Evolutionary conservation across 2,329 filamentous ascomycete genomes (phyloP), one percentile per base, ranked within the genome.

Genomic region (Emmonsiellopsis sp.): DNA sequence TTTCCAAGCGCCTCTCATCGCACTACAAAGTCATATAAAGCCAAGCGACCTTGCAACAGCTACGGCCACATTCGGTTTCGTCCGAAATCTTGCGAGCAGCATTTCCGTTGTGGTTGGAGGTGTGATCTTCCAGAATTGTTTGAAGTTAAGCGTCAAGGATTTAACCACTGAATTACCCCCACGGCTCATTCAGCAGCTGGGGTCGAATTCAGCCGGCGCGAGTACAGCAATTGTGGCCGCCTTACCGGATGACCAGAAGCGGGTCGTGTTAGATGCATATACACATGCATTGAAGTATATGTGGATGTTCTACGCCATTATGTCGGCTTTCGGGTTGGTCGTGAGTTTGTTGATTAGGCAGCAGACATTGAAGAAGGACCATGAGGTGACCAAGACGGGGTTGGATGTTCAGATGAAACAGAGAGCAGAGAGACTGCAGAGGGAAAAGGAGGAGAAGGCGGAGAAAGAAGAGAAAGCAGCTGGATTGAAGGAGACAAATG

Each of bases 1-100:
- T 61, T 82, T 84, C 64, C 81, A 84, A 63, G 69, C 78, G 0
- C 82, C 81, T 0, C 71, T 85, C 27, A 77, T 85, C 39, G 79
- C 80, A 0, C 74, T 87, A 3, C 85, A 88, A 60, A 76, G 79
- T 4, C 78, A 77, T 9, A 79, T 86, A 40, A 71, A 75, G 14
- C 77, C 76, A 8, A 67, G 73, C 10, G 83, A 86, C 54, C 79
- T 84, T 51, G 82, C 81, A 2, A 77, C 80, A 1, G 83, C 80
- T 17, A 84, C 82, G 1, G 77, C 80, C 0, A 82, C 80, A 2
- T 83, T 82, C 62, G 71, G 73, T 11, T 85, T 85, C 62, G 64
- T 80, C 39, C 76, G 82, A 32, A 79, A 81, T 60, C 68, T 84
- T 36, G 74, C 77, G 2, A 77, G 77, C 0, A 72, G 78, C 42